These are phyloP conservation scores for Penicillium paradoxum DNA, from an alignment of 495 filamentous ascomycete genomes.

Conservation along the genomic window DNA sequence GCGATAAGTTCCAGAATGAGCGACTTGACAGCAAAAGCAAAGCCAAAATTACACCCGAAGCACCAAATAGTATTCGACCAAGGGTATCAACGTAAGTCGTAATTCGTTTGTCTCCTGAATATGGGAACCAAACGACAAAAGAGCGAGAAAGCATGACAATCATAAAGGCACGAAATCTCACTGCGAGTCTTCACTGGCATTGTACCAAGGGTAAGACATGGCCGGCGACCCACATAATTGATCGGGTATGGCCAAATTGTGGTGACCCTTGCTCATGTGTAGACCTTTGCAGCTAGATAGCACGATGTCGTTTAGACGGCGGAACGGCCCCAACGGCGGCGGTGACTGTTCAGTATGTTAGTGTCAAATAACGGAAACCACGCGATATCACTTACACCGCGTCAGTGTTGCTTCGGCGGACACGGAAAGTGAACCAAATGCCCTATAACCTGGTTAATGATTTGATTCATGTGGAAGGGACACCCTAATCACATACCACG, in stretches of 20 bases:
- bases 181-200: background rate
- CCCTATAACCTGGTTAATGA: slow-evolving; percentile 21
- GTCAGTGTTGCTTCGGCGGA: slow-evolving; percentile 1
- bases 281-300: background rate
- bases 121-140: slow-evolving; percentile 15
- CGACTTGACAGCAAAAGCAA: slow-evolving; percentile 6
- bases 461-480: background rate
- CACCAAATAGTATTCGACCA: slow-evolving; percentile 16
- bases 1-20: slow-evolving; percentile 1
- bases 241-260: background rate
- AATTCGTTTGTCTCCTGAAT: slow-evolving; percentile 17
- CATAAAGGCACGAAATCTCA: slow-evolving; percentile 7
- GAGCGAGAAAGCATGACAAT: slow-evolving; percentile 1
- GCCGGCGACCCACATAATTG: background rate
- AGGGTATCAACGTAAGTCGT: slow-evolving; percentile 31
- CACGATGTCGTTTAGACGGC: slow-evolving; percentile 2
- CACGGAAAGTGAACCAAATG: slow-evolving; percentile 42
- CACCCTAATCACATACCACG: slow-evolving; percentile 31
- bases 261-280: background rate
- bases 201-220: background rate
- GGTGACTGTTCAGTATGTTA: slow-evolving; percentile 7
- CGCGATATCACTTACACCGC: slow-evolving; percentile 1
- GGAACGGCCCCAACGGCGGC: slow-evolving; percentile 23
- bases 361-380: background rate
- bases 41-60: slow-evolving; percentile 6